A percentile compares a stretch with the other conserved stretches of the same genome.
Evolutionary conservation across 106 monocot species (phyloP).

Genomic region (Xerophyta viscosa): DNA sequence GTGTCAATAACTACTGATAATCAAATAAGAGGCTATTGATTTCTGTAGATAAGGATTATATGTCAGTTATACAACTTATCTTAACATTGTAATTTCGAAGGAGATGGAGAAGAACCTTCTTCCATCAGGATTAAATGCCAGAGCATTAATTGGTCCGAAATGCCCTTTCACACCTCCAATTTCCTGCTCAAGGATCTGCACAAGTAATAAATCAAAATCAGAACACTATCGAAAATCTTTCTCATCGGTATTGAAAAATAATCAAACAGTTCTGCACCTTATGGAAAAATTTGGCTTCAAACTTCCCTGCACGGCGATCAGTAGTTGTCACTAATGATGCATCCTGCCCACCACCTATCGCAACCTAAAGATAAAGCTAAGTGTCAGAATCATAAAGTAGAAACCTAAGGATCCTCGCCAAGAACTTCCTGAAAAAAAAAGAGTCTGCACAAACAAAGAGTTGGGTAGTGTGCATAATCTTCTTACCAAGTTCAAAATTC

Average conservation of each 20-base stretch:
- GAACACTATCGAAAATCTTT: background rate
- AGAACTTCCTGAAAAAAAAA: too few relatives aligned
- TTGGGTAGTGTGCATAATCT: too few relatives aligned
- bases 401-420: background rate
- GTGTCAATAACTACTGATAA: too few relatives aligned
- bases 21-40: too few relatives aligned
- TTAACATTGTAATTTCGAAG: background rate
- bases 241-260: background rate
- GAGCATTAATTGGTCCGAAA: constrained; percentile 92
- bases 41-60: background rate
- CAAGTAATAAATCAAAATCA: background rate
- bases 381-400: background rate
- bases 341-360: constrained; percentile 95
- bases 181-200: constrained; percentile 91
- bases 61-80: background rate
- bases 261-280: constrained; percentile 26
- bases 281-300: constrained; percentile 97
- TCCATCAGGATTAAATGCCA: constrained; percentile 96
- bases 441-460: too few relatives aligned
- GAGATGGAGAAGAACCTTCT: constrained; percentile 37
- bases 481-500: too few relatives aligned
- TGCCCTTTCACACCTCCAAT: constrained; percentile 98
- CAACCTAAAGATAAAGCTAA: constrained; percentile 41
- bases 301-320: constrained; percentile 86
- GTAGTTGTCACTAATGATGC: constrained; percentile 86